Conservation (phyloP, 2,329 filamentous ascomycete genomes). For the Talaromyces atroroseus region DNA sequence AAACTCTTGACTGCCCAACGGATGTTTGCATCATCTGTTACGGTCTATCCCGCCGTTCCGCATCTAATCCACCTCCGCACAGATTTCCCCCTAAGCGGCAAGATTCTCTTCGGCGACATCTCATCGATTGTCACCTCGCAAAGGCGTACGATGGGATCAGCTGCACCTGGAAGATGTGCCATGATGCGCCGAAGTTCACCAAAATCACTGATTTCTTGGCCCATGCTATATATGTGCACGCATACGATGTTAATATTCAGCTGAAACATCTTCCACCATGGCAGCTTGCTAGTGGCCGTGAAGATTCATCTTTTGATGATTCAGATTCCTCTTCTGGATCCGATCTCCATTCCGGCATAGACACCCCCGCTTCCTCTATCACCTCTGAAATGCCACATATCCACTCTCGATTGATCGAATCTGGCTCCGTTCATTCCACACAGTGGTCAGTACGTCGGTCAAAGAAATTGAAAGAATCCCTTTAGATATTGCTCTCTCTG, state of each 20-base stretch:
- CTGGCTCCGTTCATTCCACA: not conserved
- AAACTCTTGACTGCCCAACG: constrained; percentile 17
- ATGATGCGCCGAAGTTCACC: constrained; percentile 17
- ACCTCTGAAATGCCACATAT: constrained; percentile 17
- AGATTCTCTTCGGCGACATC: constrained; percentile 22
- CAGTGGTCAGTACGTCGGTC: too few species aligned
- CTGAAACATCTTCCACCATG: constrained; percentile 11
- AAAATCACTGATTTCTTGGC: constrained; percentile 14
- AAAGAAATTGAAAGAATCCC: too few species aligned
- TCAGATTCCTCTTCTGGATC: constrained; percentile 15
- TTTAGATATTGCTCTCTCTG: too few species aligned
- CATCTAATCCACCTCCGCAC: constrained; percentile 21
- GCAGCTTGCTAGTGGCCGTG: constrained; percentile 8
- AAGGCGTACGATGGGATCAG: constrained; percentile 18
- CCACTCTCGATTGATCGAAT: constrained; percentile 14
- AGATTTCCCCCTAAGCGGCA: constrained; percentile 17
- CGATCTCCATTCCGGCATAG: constrained; percentile 9
- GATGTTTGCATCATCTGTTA: constrained; percentile 25
- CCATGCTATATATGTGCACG: constrained; percentile 14
- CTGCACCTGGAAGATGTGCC: constrained; percentile 18
- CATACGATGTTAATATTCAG: constrained; percentile 19
- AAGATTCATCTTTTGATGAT: constrained; percentile 12
- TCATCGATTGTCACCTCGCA: constrained; percentile 21
- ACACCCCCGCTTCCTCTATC: constrained; percentile 18
- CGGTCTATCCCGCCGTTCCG: constrained; percentile 19